Evolutionary conservation across 2,329 filamentous ascomycete genomes (phyloP).

Genomic region (Fusarium albidum): DNA sequence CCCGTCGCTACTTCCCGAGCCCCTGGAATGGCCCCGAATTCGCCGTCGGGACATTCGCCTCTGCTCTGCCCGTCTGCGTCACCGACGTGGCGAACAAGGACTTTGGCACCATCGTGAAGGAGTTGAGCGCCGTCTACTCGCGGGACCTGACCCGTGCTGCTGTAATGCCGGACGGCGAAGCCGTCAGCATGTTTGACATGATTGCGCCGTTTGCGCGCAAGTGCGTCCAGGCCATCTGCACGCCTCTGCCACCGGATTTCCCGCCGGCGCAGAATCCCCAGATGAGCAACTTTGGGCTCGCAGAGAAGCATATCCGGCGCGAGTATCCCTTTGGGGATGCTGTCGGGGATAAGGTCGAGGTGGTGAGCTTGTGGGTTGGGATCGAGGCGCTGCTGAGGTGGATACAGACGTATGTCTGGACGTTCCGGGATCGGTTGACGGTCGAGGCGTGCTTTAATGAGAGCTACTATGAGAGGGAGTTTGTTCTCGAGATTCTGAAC

Average conservation of each 20-base stretch:
- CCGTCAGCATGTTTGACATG: conserved; percentile 22
- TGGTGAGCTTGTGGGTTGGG: conserved; percentile 40
- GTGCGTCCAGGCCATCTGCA: conserved; percentile 22
- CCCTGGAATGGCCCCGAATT: conserved; percentile 39
- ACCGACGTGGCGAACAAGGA: conserved; percentile 22
- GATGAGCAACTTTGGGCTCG: conserved; percentile 39
- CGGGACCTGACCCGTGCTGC: conserved; percentile 39
- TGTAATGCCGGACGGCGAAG: conserved; percentile 30
- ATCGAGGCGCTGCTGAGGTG: conserved; percentile 44
- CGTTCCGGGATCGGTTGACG: conserved; percentile 43
- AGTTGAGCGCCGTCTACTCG: conserved; percentile 38
- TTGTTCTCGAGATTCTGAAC: conserved; percentile 37
- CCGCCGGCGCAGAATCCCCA: conserved; percentile 43
- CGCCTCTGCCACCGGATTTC: conserved; percentile 19
- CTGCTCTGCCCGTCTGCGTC: conserved; percentile 23
- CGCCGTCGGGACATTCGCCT: conserved; percentile 33
- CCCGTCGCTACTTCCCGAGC: conserved; percentile 39
- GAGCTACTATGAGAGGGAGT: conserved; percentile 39
- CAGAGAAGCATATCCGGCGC: conserved; percentile 37
- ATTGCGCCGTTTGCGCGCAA: conserved; percentile 25
- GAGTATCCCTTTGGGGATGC: conserved; percentile 29
- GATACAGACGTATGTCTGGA: conserved; percentile 42
- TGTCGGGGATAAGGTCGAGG: conserved; percentile 30
- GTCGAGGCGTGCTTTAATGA: conserved; percentile 45
- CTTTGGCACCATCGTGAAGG: conserved; percentile 34